These are phyloP conservation scores for Arthroderma sp. DNA, from an alignment of 2,329 filamentous ascomycete genomes.

Conservation along the genomic window DNA sequence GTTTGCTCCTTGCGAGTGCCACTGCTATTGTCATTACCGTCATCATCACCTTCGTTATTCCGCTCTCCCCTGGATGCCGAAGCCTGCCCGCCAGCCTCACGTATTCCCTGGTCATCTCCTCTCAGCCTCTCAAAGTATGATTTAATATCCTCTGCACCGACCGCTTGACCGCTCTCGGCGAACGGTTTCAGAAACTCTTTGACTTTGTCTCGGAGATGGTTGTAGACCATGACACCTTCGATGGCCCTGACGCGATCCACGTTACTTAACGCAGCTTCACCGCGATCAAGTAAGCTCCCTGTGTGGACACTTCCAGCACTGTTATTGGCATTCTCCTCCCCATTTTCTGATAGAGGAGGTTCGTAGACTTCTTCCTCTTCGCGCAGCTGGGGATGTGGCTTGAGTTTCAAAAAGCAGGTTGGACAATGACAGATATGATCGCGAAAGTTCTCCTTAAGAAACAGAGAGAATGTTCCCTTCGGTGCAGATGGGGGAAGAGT, in stretches of 20 bases:
- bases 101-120: slow-evolving; percentile 59
- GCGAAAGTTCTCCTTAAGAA: slow-evolving; percentile 68
- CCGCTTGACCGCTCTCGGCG: slow-evolving; percentile 75
- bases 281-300: slow-evolving; percentile 74
- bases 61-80: slow-evolving; percentile 24
- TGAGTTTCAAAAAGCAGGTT: slow-evolving; percentile 62
- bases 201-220: slow-evolving; percentile 89
- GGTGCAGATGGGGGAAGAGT: slow-evolving; percentile 44
- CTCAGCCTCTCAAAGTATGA: slow-evolving; percentile 87
- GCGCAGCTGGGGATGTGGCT: slow-evolving; percentile 63
- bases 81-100: slow-evolving; percentile 20
- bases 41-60: slow-evolving; percentile 16
- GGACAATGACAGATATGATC: slow-evolving; percentile 69
- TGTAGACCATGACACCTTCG: slow-evolving; percentile 96
- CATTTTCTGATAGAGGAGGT: slow-evolving; percentile 64
- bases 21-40: slow-evolving; percentile 17
- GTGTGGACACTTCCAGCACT: slow-evolving; percentile 50
- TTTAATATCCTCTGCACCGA: slow-evolving; percentile 93
- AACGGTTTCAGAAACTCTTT: slow-evolving; percentile 90
- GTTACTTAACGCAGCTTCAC: slow-evolving; percentile 81
- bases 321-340: slow-evolving; percentile 35
- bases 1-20: slow-evolving; percentile 32
- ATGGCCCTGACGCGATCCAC: slow-evolving; percentile 89
- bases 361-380: slow-evolving; percentile 94
- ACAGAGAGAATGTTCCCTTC: slow-evolving; percentile 58